These are phyloP conservation scores for Begonia masoniana DNA, from an alignment of 306 rosid genomes.

Conservation along the genomic window DNA sequence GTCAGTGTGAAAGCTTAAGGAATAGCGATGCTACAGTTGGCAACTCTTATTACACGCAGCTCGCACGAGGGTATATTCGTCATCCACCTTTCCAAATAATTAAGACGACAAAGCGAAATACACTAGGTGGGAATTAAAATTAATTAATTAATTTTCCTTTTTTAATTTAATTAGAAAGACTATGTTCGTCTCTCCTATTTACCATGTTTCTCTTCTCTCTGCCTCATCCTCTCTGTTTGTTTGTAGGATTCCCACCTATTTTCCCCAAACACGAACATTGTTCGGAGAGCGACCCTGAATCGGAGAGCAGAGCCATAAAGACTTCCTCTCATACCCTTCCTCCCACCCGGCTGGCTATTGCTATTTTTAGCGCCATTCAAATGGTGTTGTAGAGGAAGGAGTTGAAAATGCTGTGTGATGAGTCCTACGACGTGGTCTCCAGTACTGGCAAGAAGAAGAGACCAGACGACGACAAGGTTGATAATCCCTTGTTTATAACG, in stretches of 20 bases:
- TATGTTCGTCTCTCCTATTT: background rate
- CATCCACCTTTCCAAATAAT: background rate
- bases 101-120: too few species aligned
- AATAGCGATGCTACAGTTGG: slow-evolving; percentile 7
- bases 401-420: slow-evolving; percentile 16
- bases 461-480: slow-evolving; percentile 22
- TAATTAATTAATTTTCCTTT: background rate
- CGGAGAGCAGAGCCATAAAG: too few species aligned
- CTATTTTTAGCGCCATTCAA: too few species aligned
- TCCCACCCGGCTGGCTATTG: too few species aligned
- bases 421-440: slow-evolving; percentile 21
- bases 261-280: slow-evolving; percentile 7
- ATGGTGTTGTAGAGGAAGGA: too few species aligned
- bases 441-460: slow-evolving; percentile 33
- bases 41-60: background rate
- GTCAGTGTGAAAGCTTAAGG: slow-evolving; percentile 24
- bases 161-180: background rate
- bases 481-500: slow-evolving; percentile 7
- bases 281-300: slow-evolving; percentile 2
- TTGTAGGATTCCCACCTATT: slow-evolving; percentile 41
- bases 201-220: slow-evolving; percentile 5
- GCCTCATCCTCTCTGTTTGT: slow-evolving; percentile 12
- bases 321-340: too few species aligned
- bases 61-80: slow-evolving; percentile 25
- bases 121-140: background rate